phyloP scores from a whole-genome alignment of 306 rosid genomes.

The Fagus sylvatica region DNA sequence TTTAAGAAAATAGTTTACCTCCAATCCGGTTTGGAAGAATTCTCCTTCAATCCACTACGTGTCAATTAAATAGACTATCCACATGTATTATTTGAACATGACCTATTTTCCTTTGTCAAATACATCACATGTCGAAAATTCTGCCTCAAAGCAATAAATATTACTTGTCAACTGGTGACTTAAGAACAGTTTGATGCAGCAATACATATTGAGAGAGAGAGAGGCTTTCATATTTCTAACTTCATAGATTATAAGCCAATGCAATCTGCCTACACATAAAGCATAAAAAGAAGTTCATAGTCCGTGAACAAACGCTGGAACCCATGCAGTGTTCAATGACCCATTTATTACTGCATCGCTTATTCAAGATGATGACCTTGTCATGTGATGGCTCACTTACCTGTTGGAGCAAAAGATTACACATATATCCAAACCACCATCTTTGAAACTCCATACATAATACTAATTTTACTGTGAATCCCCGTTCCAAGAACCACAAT shows the following conservation, averaged over 20 bases:
- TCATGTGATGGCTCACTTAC: not conserved
- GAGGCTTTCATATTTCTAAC: not conserved
- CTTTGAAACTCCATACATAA: not conserved
- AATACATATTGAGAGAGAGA: not conserved
- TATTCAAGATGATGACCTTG: not conserved
- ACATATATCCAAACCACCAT: not conserved
- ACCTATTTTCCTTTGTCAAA: not conserved
- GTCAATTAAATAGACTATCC: no score
- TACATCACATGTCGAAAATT: not conserved
- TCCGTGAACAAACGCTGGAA: not conserved
- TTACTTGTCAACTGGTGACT: not conserved
- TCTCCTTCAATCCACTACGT: no score
- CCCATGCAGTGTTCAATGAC: not conserved
- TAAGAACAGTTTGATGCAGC: not conserved
- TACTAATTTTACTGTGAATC: not conserved
- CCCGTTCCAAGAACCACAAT: not conserved
- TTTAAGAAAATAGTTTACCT: no score
- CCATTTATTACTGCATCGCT: not conserved
- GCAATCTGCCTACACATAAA: not conserved
- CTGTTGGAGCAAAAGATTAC: conserved; percentile 5
- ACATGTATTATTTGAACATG: no score
- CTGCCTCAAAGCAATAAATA: not conserved
- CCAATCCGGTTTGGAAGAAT: no score
- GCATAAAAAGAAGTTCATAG: not conserved
- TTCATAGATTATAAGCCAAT: not conserved